phyloP scores from a whole-genome alignment of 2,329 filamentous ascomycete species.

The Pseudogymnoascus sp. region DNA sequence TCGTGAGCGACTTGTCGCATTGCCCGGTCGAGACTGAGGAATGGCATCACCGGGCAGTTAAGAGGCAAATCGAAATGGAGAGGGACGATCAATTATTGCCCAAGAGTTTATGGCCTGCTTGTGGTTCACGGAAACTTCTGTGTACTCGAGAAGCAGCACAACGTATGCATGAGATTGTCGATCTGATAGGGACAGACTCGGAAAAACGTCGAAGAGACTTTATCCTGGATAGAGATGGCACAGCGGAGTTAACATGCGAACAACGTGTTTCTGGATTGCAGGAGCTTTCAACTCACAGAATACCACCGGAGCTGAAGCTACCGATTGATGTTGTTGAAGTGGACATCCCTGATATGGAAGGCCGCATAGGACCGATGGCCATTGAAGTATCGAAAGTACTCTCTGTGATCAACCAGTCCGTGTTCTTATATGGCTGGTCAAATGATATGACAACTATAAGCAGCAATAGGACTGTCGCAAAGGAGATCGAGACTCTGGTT shows the following conservation, averaged over 20 bases:
- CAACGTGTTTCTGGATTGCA: conserved; percentile 33
- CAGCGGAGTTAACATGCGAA: conserved; percentile 21
- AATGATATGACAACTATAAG: conserved; percentile 55
- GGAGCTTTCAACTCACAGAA: conserved; percentile 45
- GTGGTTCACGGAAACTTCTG: conserved; percentile 47
- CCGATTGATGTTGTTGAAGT: conserved; percentile 51
- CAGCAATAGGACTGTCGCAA: conserved; percentile 58
- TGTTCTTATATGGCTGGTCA: conserved; percentile 63
- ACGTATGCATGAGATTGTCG: conserved; percentile 59
- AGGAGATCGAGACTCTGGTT: conserved; percentile 53
- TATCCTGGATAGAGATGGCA: conserved; percentile 39
- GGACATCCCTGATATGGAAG: conserved; percentile 32
- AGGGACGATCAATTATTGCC: conserved; percentile 52
- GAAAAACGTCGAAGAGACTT: conserved; percentile 51
- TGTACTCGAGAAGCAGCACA: conserved; percentile 57
- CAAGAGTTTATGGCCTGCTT: conserved; percentile 55
- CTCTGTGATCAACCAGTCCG: conserved; percentile 57
- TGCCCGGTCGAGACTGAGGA: conserved; percentile 28
- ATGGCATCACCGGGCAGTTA: conserved; percentile 30
- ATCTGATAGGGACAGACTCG: conserved; percentile 52
- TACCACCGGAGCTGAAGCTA: conserved; percentile 49
- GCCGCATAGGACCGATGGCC: conserved; percentile 40
- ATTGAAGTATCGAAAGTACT: conserved; percentile 42
- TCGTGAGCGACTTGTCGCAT: conserved; percentile 56
- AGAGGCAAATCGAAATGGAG: conserved; percentile 56